Percentiles rank a stretch among this genome's conserved stretches.
Evolutionary conservation across 129 eudicot species (phyloP).

Genomic region (Calendula officinalis): DNA sequence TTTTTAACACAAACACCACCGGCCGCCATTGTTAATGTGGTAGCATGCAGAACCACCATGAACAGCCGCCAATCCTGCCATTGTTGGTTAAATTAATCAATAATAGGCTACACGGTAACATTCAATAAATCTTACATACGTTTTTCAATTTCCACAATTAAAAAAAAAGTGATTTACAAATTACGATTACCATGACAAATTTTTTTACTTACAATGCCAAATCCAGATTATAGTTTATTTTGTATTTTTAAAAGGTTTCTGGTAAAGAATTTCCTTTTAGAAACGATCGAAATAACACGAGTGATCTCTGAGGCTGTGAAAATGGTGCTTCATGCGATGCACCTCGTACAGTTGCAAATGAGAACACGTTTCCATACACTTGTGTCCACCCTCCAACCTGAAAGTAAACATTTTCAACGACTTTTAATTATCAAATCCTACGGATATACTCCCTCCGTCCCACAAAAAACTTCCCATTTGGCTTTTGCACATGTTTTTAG

Average conservation of each 20-base stretch:
- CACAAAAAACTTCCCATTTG: too few species aligned
- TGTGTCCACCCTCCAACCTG: conserved; percentile 67
- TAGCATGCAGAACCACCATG: too few species aligned
- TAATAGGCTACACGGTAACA: conserved; percentile 4
- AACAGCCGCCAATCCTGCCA: too few species aligned
- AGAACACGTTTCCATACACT: conserved; percentile 49
- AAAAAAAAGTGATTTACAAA: conserved; percentile 22
- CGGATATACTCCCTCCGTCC: too few species aligned
- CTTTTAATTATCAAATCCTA: too few species aligned
- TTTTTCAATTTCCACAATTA: conserved; percentile 25
- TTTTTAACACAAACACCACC: too few species aligned
- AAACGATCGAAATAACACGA: conserved; percentile 53
- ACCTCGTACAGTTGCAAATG: conserved; percentile 45
- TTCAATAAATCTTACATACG: conserved; percentile 32
- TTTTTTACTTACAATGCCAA: conserved; percentile 34
- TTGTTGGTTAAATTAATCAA: too few species aligned
- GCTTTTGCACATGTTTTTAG: too few species aligned
- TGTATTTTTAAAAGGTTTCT: conserved; percentile 31
- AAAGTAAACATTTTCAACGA: background rate
- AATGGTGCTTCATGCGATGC: conserved; percentile 53
- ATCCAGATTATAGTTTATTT: conserved; percentile 11
- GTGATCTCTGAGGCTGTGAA: conserved; percentile 43
- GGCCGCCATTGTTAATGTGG: too few species aligned
- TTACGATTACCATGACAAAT: conserved; percentile 33
- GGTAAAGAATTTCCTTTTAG: conserved; percentile 49